Base-by-base conservation (phyloP, 495 filamentous ascomycete genomes). In the Hypoxylon cercidicola region DNA sequence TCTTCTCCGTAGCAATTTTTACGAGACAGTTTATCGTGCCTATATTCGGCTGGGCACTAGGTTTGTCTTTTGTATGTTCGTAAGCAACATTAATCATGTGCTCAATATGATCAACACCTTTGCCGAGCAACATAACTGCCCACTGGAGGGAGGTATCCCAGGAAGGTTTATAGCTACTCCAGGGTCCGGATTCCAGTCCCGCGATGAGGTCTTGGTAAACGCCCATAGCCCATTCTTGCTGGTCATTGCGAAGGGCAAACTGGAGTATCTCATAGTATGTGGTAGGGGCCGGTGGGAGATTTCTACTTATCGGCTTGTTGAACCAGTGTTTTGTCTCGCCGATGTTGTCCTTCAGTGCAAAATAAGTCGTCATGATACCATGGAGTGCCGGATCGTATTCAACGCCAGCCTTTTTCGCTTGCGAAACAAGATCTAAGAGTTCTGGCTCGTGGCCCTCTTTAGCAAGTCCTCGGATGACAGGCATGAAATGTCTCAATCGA, bases 141-240 rank as follows among this genome's bases (percentile, higher is more conserved):
- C 90, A 96, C 46, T 90, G 84, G 40, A 97, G 81, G 6, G 89
- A 77, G 28, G 89, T 81, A 64, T 93, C 87, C 84, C 89, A 90
- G n/a, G 70, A 74, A 20, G 81, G 75, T 35, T 89, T 84, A 23
- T 60, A 32, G 16, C 23, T 49, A 35, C 50, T 19, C 34, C 61
- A 62, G 4, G 51, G 9, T 11, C 61, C 18, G 81, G 82, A 15
- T 63, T 77, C 15, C 60, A 72, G 43, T 81, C 21, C 44, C 19
- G 65, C 76, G 21, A 87, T 70, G 15, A 93, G 69, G 4, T 84
- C 76, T 30, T 86, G 78, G 35, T 92, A 86, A 18, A 96, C 77
- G 15, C 80, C 65, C 46, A 83, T 79, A 1, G 88, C 89, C 85
- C 88, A 94, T 1, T 85, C 77, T 8, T 80, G 61, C 37, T 92